Evolutionary conservation across 2,329 filamentous ascomycete genomes (phyloP), one percentile per base, ranked within the genome.

Genomic region (Trichoderma gracile): DNA sequence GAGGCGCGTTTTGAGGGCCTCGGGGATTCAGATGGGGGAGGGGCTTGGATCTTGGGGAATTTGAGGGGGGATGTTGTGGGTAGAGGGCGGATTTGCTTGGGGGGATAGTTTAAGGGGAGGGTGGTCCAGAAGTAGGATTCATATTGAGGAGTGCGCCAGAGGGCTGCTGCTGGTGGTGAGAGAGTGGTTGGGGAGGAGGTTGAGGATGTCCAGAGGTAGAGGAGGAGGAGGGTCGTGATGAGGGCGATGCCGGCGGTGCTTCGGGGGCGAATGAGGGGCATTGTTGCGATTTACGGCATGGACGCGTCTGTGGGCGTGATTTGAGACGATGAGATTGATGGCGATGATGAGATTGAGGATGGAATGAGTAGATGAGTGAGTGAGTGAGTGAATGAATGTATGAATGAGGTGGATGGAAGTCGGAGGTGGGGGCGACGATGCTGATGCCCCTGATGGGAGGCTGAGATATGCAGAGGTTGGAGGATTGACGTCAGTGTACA

Each of bases 11-110:
- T 21, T 30, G 4, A 15, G 38, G 14, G 53, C 58, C 2, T 63
- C 46, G 53, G 12, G 7, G 72, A 65, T 59, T 77, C 72, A 3
- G 33, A 66, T 52, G 0, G 63, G 47, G 56, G 77, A 77, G 0
- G 63, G 59, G 73, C 68, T 66, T 79, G 77, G 25, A 79, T 71
- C 54, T 68, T 71, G 43, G 77, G 76, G 52, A 75, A 74, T 21
- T 53, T 68, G 33, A 71, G 58, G 0, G 74, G 73, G 27, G 68
- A 52, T 0, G 66, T 66, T 0, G 71, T 72, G n/a, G 76, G 77
- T 12, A 78, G 69, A 5, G 70, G 69, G 17, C 69, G 73, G 14
- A 76, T 67, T 8, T 71, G 67, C 1, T 68, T 25, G 27, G 70
- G 66, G 27, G 73, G 76, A 52, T 74, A 74, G 21, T 75, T 68